Evolutionary conservation across 176 grass and related monocot species (phyloP).

Genomic region (Canna indica): DNA sequence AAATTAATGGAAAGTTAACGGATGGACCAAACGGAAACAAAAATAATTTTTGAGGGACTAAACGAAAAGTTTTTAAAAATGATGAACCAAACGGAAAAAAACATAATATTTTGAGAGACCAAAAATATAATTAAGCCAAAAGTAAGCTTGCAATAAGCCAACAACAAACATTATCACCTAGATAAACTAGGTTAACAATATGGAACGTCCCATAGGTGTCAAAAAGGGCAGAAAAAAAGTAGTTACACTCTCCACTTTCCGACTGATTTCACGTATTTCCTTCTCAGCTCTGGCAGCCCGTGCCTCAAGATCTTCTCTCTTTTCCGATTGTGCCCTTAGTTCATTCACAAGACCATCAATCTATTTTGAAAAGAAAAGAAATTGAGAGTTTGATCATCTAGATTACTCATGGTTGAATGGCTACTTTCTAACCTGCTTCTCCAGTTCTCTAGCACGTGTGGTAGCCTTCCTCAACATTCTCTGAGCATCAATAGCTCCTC

Average conservation of each 20-base stretch:
- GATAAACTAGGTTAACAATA: no score
- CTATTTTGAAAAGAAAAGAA: neutral
- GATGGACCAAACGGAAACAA: no score
- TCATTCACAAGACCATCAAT: neutral
- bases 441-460: constrained; percentile 8
- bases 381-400: neutral
- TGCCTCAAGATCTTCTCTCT: neutral
- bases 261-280: neutral
- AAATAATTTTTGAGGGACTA: no score
- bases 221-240: neutral
- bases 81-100: no score
- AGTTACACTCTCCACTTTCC: neutral
- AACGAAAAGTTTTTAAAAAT: no score
- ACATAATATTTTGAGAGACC: no score
- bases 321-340: neutral
- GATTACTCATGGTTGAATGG: neutral
- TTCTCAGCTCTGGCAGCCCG: neutral
- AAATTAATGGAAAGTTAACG: no score
- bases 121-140: no score
- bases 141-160: no score
- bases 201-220: no score
- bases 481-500: constrained; percentile 5
- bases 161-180: no score
- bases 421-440: neutral
- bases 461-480: neutral